Conservation (phyloP, 495 filamentous ascomycete species). For the Aspergillus wentii region DNA sequence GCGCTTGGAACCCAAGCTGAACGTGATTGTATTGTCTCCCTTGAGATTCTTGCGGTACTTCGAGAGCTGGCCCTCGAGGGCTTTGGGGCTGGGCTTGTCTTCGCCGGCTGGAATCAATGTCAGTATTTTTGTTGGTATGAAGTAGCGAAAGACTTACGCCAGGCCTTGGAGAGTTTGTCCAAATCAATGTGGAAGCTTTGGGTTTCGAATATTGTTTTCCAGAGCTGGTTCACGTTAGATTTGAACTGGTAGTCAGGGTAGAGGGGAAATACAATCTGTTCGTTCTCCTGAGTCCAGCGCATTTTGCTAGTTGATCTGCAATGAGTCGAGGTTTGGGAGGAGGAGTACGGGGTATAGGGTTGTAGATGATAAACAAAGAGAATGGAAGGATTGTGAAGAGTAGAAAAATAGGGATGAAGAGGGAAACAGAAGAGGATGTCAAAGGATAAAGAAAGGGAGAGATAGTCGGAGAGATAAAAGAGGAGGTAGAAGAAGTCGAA, state of each 20-base stretch:
- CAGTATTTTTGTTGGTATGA: not conserved
- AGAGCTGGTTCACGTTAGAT: constrained; percentile 6
- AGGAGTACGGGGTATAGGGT: no score
- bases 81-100: constrained; percentile 9
- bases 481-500: no score
- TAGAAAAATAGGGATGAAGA: no score
- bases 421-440: no score
- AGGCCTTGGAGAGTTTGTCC: constrained; percentile 3
- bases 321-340: no score
- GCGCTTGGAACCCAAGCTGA: constrained; percentile 5
- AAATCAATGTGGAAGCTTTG: constrained; percentile 10
- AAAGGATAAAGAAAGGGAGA: no score
- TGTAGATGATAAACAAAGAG: no score
- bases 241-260: not conserved
- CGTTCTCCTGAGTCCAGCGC: constrained; percentile 7
- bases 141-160: constrained; percentile 7
- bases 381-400: no score
- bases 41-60: constrained; percentile 9
- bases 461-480: no score
- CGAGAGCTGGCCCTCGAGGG: constrained; percentile 7
- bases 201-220: constrained; percentile 11
- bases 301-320: constrained; percentile 2
- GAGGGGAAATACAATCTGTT: constrained; percentile 3
- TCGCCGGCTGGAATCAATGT: constrained; percentile 1
- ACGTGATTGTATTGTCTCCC: constrained; percentile 5